phyloP scores from a whole-genome alignment of 371 early-diverging fungal species.

The Mucor velutinosus region DNA sequence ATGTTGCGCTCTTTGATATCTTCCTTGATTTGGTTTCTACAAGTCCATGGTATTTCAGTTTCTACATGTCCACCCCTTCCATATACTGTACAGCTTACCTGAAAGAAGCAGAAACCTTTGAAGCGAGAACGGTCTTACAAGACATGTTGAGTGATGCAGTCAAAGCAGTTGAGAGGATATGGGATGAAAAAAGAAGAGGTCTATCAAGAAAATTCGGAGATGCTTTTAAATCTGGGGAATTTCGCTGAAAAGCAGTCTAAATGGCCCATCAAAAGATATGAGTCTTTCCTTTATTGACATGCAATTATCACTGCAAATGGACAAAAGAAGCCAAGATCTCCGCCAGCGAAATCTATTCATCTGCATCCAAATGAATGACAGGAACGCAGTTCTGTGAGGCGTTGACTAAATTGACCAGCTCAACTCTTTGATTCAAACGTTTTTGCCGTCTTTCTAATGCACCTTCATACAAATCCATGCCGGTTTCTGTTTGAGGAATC shows the following conservation, averaged over 20 bases:
- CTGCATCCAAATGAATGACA: not conserved
- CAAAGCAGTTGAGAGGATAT: not conserved
- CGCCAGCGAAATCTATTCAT: not conserved
- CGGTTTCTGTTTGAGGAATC: conserved; percentile 46
- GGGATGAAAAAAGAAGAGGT: not conserved
- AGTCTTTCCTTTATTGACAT: not conserved
- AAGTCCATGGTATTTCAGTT: too few relatives aligned
- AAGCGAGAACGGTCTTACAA: conserved; percentile 66
- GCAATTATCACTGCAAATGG: not conserved
- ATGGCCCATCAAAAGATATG: conserved; percentile 1
- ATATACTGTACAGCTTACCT: conserved; percentile 38
- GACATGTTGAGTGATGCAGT: conserved; percentile 23
- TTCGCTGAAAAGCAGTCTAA: conserved; percentile 19
- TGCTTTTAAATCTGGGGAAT: conserved; percentile 12
- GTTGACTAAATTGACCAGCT: conserved; percentile 33
- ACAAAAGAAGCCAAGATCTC: not conserved
- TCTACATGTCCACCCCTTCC: too few relatives aligned
- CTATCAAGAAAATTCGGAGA: conserved; percentile 9
- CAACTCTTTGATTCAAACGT: conserved; percentile 47
- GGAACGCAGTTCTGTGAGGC: conserved; percentile 7
- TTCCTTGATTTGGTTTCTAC: conserved; percentile 79
- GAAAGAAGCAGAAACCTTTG: conserved; percentile 62
- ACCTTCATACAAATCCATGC: conserved; percentile 41
- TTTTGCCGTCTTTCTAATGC: conserved; percentile 46
- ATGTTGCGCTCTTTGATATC: conserved; percentile 70